Evolutionary conservation across 2,329 filamentous ascomycete species (phyloP), one percentile per base, ranked within the genome.

Genomic region (Ophiocordyceps camponoti-rufipedis): DNA sequence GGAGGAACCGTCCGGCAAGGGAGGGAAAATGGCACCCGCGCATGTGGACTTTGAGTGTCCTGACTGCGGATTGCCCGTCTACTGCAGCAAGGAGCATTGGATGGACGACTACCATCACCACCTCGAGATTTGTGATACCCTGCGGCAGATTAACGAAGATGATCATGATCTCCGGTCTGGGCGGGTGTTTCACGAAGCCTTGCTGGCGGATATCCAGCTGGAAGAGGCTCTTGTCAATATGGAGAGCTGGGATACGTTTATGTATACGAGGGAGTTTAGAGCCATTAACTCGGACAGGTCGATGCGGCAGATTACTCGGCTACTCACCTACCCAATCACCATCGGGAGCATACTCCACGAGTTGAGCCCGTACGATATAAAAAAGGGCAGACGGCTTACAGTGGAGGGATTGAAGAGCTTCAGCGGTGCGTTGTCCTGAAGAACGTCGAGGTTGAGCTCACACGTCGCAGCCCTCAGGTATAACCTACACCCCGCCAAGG

Each of bases 241-340:
- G 83, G 94, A 83, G 41, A 98, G 93, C 62, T 98, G 91, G 91
- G 91, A 98, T 62, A 96, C 91, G 0, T 85, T 93, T 54, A 69
- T 98, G 57, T 98, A 94, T 60, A 93, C 87, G 3, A 74, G 91
- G 56, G 82, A 94, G 55, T 96, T 91, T 56, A 75, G 82, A 52
- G 93, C 93, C 5, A 80, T 98, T 58, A 87, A 98, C 60, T 79
- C 87, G 49, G 88, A 94, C 59, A 76, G 89, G 48, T 82, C 80
- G 56, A 83, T 98, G 79, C 75, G 91, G 48, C 93, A 98, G 63
- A 88, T 87, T 28, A 98, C 91, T 2, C 78, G 87, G 52, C 72
- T 98, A 53, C 68, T 98, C 54, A 98, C 93, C 16, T 98, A 98
- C 61, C 91, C 91, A 1, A 67, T 91, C 48, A 96, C 91, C 0